phyloP scores from a whole-genome alignment of 2,329 filamentous ascomycete species.

The Nakataea oryzae region DNA sequence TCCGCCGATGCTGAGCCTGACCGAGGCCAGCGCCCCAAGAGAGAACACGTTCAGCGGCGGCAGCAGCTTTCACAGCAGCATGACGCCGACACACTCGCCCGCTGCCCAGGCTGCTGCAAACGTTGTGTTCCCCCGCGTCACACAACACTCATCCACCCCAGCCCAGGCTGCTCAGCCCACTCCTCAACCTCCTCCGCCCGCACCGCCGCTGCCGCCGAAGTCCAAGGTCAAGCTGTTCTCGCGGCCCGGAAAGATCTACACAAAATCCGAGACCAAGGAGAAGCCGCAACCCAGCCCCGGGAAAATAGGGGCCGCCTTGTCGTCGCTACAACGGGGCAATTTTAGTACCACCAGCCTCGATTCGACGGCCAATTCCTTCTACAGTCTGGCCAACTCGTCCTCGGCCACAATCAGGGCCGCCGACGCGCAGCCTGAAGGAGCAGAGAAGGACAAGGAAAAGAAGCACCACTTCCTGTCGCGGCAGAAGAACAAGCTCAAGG shows the following conservation, averaged over 20 bases:
- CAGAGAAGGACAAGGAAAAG: constrained; percentile 62
- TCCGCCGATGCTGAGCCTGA: constrained; percentile 53
- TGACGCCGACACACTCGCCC: constrained; percentile 39
- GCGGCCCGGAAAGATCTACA: constrained; percentile 63
- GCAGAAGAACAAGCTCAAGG: constrained; percentile 66
- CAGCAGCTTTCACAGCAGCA: constrained; percentile 48
- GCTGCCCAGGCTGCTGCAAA: constrained; percentile 65
- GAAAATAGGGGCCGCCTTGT: constrained; percentile 57
- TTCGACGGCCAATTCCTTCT: constrained; percentile 51
- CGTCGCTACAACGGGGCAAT: constrained; percentile 55
- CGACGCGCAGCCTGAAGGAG: constrained; percentile 38
- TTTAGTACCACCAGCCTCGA: constrained; percentile 66
- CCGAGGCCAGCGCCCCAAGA: constrained; percentile 52
- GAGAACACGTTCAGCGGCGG: constrained; percentile 39
- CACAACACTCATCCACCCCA: constrained; percentile 35
- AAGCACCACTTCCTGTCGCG: constrained; percentile 72
- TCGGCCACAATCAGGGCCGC: constrained; percentile 63
- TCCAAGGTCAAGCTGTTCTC: constrained; percentile 77
- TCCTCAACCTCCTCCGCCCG: constrained; percentile 25
- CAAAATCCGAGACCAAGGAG: constrained; percentile 56
- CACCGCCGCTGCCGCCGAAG: constrained; percentile 44
- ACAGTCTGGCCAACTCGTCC: constrained; percentile 66
- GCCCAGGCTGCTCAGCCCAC: constrained; percentile 15
- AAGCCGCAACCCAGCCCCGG: constrained; percentile 63
- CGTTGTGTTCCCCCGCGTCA: constrained; percentile 59